A percentile compares a stretch with the other conserved stretches of the same genome.
phyloP scores from a whole-genome alignment of 345 rosid genomes.

The Brassica carinata region DNA sequence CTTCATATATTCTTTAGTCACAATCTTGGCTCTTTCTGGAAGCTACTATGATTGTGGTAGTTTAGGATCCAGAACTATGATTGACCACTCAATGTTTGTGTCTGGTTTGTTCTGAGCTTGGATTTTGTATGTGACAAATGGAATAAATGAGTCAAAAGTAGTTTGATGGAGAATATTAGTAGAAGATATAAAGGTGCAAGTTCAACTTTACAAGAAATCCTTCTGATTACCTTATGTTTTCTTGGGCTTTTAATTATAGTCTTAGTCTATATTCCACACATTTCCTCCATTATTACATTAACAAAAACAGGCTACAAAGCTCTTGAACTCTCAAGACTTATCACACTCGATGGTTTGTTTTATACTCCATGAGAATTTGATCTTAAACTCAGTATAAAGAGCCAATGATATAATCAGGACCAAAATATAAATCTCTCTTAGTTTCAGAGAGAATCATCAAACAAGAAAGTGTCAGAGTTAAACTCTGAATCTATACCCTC shows the following conservation, averaged over 20 bases:
- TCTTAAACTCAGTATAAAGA: background rate
- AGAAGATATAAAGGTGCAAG: conserved; percentile 30
- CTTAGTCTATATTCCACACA: conserved; percentile 21
- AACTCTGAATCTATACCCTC: conserved; percentile 57
- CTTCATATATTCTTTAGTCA: conserved; percentile 15
- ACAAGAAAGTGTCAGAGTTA: conserved; percentile 42
- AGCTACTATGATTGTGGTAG: too few relatives aligned
- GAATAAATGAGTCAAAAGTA: background rate
- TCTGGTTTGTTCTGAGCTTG: background rate
- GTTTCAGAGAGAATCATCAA: conserved; percentile 40
- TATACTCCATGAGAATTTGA: background rate
- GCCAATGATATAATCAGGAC: background rate
- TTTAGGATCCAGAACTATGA: too few relatives aligned
- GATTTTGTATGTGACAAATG: background rate
- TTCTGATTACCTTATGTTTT: conserved; percentile 11
- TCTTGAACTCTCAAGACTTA: background rate
- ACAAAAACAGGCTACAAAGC: background rate
- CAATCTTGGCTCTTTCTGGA: too few relatives aligned
- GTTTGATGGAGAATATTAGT: background rate
- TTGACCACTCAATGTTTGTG: background rate
- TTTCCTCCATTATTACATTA: conserved; percentile 46
- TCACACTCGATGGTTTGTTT: background rate
- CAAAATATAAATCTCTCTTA: conserved; percentile 13
- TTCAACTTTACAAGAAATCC: conserved; percentile 29
- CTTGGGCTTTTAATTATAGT: too few relatives aligned